phyloP scores from a whole-genome alignment of 1,139 yeast species.

The Yamadazyma conglobata region DNA sequence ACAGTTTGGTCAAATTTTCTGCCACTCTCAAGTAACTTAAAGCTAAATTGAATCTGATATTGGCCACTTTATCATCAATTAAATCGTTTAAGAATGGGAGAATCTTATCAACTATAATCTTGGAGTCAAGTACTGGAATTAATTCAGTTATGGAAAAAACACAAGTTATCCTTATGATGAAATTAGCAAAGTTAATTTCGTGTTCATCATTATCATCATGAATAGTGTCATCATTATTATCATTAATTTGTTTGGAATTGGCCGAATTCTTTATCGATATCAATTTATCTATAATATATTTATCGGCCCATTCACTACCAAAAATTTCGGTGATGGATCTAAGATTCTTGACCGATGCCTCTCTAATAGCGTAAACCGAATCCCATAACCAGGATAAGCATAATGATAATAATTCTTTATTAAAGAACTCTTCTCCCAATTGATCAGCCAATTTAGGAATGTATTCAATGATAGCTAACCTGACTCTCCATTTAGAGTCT shows the following conservation, averaged over 20 bases:
- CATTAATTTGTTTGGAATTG: constrained; percentile 14
- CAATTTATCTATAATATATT: constrained; percentile 76
- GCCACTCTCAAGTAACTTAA: constrained; percentile 68
- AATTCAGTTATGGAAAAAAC: constrained; percentile 81
- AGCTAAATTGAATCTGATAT: constrained; percentile 92
- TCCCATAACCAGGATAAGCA: constrained; percentile 99
- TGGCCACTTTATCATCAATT: constrained; percentile 81
- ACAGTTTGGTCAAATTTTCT: constrained; percentile 42
- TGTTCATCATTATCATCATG: constrained; percentile 24
- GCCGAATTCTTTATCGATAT: constrained; percentile 25
- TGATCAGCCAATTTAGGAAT: constrained; percentile 96
- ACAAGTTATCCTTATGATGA: constrained; percentile 88
- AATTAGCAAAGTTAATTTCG: constrained; percentile 53
- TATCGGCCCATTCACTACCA: constrained; percentile 92
- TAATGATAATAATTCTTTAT: constrained; percentile 82
- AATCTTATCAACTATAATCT: constrained; percentile 59
- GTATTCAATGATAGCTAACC: constrained; percentile 95
- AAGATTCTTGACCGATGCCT: constrained; percentile 88
- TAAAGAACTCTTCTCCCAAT: constrained; percentile 88
- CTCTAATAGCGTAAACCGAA: constrained; percentile 92
- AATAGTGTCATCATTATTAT: constrained; percentile 17
- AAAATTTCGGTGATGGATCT: constrained; percentile 78
- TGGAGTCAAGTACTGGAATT: constrained; percentile 61
- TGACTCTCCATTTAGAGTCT: constrained; percentile 96
- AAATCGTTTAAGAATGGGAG: constrained; percentile 77